Base-by-base conservation (phyloP, 208 protist species). In the Tetramitus jugosus region DNA sequence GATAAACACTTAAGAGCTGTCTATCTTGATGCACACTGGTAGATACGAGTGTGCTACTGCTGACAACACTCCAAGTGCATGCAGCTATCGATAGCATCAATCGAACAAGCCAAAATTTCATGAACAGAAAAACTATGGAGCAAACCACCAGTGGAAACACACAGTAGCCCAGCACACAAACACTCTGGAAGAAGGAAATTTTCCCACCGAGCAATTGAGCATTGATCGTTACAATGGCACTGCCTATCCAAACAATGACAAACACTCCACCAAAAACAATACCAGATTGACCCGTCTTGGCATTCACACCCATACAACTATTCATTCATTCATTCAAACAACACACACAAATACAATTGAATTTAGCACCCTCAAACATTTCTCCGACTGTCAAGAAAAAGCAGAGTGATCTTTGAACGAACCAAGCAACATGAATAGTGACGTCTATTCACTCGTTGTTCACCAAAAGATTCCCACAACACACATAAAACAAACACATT, bases 141-240 rank as follows among this genome's bases (percentile, higher is more conserved):
- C 61, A 35, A 26, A 67, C 6, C 8, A 67, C 61, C 26, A 67
- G 29, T 39, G 61, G 61, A 26, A 67, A 67, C 20, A 67, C 33
- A 42, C 61, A 67, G 42, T 67, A 67, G 8, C 61, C 61, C 3
- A 67, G 7, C 35, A 67, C 29, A 67, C 61, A 67, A 42, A 67
- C n/a, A 67, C 61, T 67, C 23, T 43, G n/a, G 29, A 67, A 67
- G 8, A 67, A 67, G 35, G 61, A 67, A 14, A 26, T 67, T 67
- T 35, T 39, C 3, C 61, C 29, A 29, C 61, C 61, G 7, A 67
- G 33, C 3, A 67, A 67, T 67, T 42, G 26, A 42, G 33, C 61
- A 42, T 67, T 67, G 2, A 67, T 29, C 23, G 61, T 67, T 3
- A 67, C 33, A 42, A 67, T 39, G 7, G 33, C 7, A 3, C 31